Base-by-base conservation (phyloP, 2,329 filamentous ascomycete genomes). In the Sporothrix pseudoabietina region DNA sequence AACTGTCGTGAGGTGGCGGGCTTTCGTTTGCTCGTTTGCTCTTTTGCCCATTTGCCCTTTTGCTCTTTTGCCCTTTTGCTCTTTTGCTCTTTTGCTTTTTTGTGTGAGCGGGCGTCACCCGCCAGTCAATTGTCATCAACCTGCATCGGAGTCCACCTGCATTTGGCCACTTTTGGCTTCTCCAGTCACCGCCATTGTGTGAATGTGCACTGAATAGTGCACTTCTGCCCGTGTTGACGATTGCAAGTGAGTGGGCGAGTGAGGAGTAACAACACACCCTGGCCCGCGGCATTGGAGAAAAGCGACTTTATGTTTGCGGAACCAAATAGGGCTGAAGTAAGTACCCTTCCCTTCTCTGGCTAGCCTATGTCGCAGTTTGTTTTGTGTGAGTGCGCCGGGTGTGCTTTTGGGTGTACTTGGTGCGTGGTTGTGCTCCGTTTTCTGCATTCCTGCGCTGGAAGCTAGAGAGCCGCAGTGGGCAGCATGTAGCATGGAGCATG, bases 231-330 rank as follows among this genome's bases (percentile, higher is more conserved):
- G 30, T 55, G 66, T 55, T 55, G 19, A 41, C 49, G 39, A 35
- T 44, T 68, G 61, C 4, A 9, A 32, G 30, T 59, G 55, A 19
- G 16, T 8, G 9, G 5, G 30, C 19, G 41, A 65, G 47, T 65
- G 39, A 47, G 22, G 39, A 16, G 22, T n/a, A 35, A 55, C n/a
- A 41, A 22, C 49, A 39, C 10, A 49, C n/a, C 22, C 30, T 32
- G 22, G 52, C 22, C 52, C 22, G 14, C 30, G 47, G 57, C 32
- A n/a, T 35, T 47, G 55, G 30, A 39, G 39, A 54, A 54, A 32
- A 63, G 71, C 39, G 71, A 72, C 71, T 49, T 69, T 16, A 52
- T 59, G 63, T 41, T 72, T 69, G 63, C 71, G 41, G 71, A 41
- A 54, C 26, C 14, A n/a, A 52, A 59, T 69, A 72, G 54, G 65